Evolutionary conservation across 805 yeast genomes (phyloP), one percentile per base, ranked within the genome.

Genomic region (Torulaspora quercuum): DNA sequence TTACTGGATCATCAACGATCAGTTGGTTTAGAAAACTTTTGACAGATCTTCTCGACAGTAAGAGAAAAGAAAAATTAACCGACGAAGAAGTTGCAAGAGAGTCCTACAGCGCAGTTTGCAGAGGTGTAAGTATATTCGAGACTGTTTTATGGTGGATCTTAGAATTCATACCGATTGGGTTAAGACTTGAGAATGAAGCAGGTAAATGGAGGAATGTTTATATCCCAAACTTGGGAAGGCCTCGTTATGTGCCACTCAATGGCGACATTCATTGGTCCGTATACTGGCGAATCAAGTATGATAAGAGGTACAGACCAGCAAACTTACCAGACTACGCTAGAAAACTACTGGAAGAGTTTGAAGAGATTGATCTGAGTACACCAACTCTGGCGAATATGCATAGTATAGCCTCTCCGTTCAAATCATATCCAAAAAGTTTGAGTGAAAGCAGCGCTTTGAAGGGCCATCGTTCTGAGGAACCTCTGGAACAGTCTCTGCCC

Each of bases 211-310:
- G 57, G 38, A 64, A 68, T 31, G 56, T 61, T 4, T 74, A 67
- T 47, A 49, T 60, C 9, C 86, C 86, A 1, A 79, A 80, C 49
- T 48, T 77, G 3, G 86, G 86, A 2, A 61, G 74, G 9, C 39
- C 53, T 4, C 62, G 86, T 41, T 61, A 61, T 26, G 58, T 80
- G 3, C 83, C 84, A 1, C 41, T 43, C 1, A 56, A 65, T 39
- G 69, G 72, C 7, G 57, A 55, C 9, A 42, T 78, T 21, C 86
- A 80, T 55, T 80, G 86, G 85, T 77, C 84, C 29, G 69, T 78
- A 1, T 66, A 64, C 42, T 79, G 80, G 76, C 62, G 81, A 44
- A 49, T 72, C 36, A 74, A 68, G 41, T 67, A 59, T 43, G 64
- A 72, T 35, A 37, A 52, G 22, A 73, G 69, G 45, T 75, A 76